Conservation (phyloP, 176 grass and related monocot genomes). For the Avena atlantica region DNA sequence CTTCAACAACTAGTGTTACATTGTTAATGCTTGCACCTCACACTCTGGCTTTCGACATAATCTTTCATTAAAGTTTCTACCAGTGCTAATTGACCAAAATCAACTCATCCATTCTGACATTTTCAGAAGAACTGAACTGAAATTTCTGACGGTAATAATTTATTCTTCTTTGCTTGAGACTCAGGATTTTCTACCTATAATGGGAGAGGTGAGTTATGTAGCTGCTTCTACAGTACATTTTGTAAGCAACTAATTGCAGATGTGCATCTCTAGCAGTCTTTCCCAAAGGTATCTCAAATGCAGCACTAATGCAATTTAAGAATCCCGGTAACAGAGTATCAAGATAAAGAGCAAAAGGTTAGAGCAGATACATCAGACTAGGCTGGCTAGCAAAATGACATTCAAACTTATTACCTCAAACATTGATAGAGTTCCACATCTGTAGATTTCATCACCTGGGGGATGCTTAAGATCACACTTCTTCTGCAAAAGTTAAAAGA, state of each 20-base stretch:
- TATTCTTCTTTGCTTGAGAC: slow-evolving; percentile 16
- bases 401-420: slow-evolving; percentile 76
- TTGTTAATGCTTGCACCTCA: not conserved
- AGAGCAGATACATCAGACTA: not conserved
- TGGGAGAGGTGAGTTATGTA: not conserved
- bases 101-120: not conserved
- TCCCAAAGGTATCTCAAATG: not conserved
- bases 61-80: not conserved
- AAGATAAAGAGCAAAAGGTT: slow-evolving; percentile 7
- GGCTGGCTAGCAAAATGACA: not conserved
- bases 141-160: slow-evolving; percentile 9
- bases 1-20: not conserved
- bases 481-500: slow-evolving; percentile 58
- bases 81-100: not conserved
- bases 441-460: slow-evolving; percentile 98
- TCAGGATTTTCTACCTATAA: not conserved
- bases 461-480: slow-evolving; percentile 99
- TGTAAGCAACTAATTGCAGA: not conserved
- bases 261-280: slow-evolving; percentile 9
- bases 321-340: not conserved
- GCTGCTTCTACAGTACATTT: not conserved
- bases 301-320: not conserved
- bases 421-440: slow-evolving; percentile 96
- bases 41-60: not conserved
- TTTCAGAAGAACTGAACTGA: slow-evolving; percentile 24